Conservation (phyloP, 768 basidiomycete genomes). For the Suillus weaverae region DNA sequence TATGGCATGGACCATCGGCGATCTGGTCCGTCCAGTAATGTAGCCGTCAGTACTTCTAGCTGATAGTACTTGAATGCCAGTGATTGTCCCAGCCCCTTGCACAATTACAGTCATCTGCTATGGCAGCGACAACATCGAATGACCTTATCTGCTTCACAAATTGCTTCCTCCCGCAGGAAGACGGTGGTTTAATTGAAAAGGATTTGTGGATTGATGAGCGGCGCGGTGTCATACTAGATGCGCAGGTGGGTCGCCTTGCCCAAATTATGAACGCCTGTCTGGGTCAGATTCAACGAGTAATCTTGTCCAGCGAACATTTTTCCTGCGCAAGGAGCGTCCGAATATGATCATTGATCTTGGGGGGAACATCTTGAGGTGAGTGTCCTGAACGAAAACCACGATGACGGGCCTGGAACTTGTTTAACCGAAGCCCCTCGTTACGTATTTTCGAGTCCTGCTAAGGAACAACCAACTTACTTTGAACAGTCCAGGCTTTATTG, state of each 20-base stretch:
- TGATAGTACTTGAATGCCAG: background rate
- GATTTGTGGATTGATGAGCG: slow-evolving; percentile 83
- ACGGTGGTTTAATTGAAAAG: slow-evolving; percentile 69
- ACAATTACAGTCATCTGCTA: slow-evolving; percentile 11
- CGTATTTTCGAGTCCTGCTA: slow-evolving; percentile 10
- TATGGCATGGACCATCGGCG: background rate
- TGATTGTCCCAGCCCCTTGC: background rate
- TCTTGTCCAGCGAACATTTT: slow-evolving; percentile 62
- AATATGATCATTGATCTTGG: slow-evolving; percentile 63
- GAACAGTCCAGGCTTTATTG: slow-evolving; percentile 77
- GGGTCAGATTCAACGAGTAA: slow-evolving; percentile 6
- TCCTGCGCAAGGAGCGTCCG: slow-evolving; percentile 58
- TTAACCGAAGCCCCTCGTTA: background rate
- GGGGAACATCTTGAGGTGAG: slow-evolving; percentile 75
- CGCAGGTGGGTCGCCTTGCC: slow-evolving; percentile 49
- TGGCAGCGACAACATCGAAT: slow-evolving; percentile 40
- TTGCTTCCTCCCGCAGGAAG: slow-evolving; percentile 76
- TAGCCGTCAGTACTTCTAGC: background rate
- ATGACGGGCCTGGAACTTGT: background rate
- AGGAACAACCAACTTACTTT: slow-evolving; percentile 7
- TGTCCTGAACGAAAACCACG: background rate
- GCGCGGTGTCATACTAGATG: slow-evolving; percentile 71
- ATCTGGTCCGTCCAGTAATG: background rate
- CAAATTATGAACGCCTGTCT: background rate
- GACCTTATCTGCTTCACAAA: slow-evolving; percentile 86